Conservation (phyloP, 2,329 filamentous ascomycete species). For the Catunica adiposa region DNA sequence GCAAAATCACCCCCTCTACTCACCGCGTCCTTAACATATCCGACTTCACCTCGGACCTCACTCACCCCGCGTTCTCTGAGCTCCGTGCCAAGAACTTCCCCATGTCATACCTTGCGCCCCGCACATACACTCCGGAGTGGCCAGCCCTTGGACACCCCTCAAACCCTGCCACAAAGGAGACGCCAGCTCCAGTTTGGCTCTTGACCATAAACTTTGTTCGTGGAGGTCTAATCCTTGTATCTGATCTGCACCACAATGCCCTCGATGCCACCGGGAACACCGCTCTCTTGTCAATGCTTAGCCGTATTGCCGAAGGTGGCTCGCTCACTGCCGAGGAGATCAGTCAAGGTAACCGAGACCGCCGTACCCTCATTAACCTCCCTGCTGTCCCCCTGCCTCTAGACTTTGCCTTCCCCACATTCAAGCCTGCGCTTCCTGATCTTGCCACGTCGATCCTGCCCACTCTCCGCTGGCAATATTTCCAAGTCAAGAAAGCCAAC, state of each 20-base stretch:
- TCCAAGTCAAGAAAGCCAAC: not conserved
- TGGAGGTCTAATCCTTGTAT: not conserved
- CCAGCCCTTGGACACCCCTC: not conserved
- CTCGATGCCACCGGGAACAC: not conserved
- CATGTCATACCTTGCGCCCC: not conserved
- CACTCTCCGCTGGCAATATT: not conserved
- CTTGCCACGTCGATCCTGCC: not conserved
- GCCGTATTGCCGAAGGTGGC: not conserved
- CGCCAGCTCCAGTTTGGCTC: not conserved
- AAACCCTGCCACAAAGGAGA: not conserved
- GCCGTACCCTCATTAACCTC: not conserved
- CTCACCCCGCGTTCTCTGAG: not conserved
- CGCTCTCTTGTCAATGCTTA: not conserved
- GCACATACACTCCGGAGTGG: not conserved
- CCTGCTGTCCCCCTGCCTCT: not conserved
- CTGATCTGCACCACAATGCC: not conserved
- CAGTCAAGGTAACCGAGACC: not conserved
- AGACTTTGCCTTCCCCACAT: not conserved
- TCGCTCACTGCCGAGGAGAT: not conserved
- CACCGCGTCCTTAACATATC: not conserved
- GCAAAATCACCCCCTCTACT: not conserved
- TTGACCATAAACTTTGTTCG: not conserved
- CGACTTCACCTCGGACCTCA: constrained; percentile 1
- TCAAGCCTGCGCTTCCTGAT: not conserved
- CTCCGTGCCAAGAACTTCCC: not conserved